Conservation (phyloP, 1,139 yeast genomes). For the Suhomyces guaymorum region DNA sequence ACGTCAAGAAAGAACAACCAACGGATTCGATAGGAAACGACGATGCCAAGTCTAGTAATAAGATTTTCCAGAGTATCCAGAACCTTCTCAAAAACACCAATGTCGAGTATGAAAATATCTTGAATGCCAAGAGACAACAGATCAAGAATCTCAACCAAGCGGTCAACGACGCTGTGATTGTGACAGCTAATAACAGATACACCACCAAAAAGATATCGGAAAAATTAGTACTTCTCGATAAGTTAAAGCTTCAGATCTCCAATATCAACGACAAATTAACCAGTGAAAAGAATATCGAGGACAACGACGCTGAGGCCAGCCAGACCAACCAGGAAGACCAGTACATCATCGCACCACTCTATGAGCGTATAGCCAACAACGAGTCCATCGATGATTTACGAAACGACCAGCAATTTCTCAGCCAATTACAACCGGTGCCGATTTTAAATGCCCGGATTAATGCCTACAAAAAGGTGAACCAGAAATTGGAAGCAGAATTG, state of each 20-base stretch:
- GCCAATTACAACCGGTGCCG: conserved; percentile 57
- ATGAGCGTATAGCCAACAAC: conserved; percentile 46
- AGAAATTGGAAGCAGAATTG: conserved; percentile 50
- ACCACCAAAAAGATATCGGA: conserved; percentile 40
- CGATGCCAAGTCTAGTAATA: conserved; percentile 26
- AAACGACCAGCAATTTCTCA: conserved; percentile 26
- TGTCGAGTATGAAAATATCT: conserved; percentile 40
- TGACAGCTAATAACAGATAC: conserved; percentile 48
- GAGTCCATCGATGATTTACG: conserved; percentile 31
- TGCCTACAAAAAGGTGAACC: conserved; percentile 57
- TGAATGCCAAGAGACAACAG: conserved; percentile 40
- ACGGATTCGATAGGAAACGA: conserved; percentile 9
- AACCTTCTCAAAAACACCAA: conserved; percentile 42
- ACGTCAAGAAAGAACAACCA: conserved; percentile 9
- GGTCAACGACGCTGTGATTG: conserved; percentile 44
- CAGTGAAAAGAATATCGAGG: conserved; percentile 29
- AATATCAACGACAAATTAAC: conserved; percentile 41
- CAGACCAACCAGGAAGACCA: conserved; percentile 48
- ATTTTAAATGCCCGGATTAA: conserved; percentile 73
- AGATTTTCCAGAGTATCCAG: conserved; percentile 44
- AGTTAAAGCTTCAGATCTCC: conserved; percentile 45
- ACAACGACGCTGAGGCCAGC: conserved; percentile 19
- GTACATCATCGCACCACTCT: conserved; percentile 62
- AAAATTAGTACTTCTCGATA: conserved; percentile 41
- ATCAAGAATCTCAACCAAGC: conserved; percentile 39